Base-by-base conservation (phyloP, 352 stramenopile genomes). In the Chrysophaeum taylorii region DNA sequence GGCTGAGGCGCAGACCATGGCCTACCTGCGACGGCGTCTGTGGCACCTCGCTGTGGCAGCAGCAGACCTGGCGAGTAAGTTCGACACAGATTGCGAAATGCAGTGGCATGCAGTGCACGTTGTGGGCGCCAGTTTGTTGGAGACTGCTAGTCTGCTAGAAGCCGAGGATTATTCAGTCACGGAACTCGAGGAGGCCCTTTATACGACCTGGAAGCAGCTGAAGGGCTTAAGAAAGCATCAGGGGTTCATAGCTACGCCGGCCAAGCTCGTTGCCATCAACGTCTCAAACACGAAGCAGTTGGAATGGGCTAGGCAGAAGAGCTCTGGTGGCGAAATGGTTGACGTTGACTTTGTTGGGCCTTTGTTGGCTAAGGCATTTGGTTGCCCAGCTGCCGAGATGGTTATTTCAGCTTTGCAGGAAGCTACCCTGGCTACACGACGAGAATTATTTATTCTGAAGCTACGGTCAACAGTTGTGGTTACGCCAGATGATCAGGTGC, bases 1-100 rank as follows among this genome's bases (percentile, higher is more conserved):
- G 35, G 72, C 89, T 36, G 27, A 66, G 27, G 33, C 27, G 5
- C 57, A 66, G 35, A 43, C 9, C 16, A 45, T 1, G 2, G 12
- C 1, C 31, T 66, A 66, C 31, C 57, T 66, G 21, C 15, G 31
- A 5, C 31, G 25, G 33, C 27, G 57, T 9, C 31, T 66, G 5
- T 18, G 45, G 33, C 23, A 1, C 12, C 18, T 66, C 1, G 12
- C 45, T 9, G 57, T 68, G 21, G 62, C 33, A 2, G 50, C 50
- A 4, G n/a, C 5, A 5, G 50, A 62, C 57, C 33, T n/a, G 4
- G 45, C 45, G 45, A n/a, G n/a, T n/a, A n/a, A n/a, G n/a, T n/a
- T n/a, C n/a, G n/a, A n/a, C n/a, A n/a, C n/a, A n/a, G n/a, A n/a
- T n/a, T n/a, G n/a, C n/a, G n/a, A n/a, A n/a, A n/a, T n/a, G n/a